These are phyloP conservation scores for Talaromyces adpressus DNA, from an alignment of 495 filamentous ascomycete genomes.

Conservation along the genomic window DNA sequence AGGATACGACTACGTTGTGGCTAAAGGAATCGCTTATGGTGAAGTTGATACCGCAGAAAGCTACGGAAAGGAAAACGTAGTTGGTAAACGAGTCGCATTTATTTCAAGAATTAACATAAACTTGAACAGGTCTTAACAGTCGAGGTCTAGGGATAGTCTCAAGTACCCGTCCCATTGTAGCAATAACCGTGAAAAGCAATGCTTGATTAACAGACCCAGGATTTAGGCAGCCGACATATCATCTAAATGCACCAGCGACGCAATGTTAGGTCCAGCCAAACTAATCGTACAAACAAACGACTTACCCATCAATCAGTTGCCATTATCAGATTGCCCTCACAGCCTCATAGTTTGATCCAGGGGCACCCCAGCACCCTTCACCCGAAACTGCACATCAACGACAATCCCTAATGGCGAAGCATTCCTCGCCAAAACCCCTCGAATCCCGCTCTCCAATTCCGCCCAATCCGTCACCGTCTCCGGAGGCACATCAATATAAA, in stretches of 20 bases:
- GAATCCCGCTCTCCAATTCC: not conserved
- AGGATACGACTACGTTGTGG: conserved; percentile 38
- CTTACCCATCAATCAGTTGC: not conserved
- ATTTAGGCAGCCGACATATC: not conserved
- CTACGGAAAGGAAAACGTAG: not conserved
- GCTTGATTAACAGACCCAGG: not conserved
- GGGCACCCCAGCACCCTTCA: not conserved
- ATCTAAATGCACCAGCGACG: not conserved
- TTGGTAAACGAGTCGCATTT: not conserved
- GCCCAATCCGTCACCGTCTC: not conserved
- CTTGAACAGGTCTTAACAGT: not conserved
- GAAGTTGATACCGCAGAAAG: not conserved
- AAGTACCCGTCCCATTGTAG: not conserved
- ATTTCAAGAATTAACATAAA: not conserved
- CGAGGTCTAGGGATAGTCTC: not conserved
- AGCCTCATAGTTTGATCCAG: no score
- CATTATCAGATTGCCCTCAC: no score
- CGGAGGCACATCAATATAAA: not conserved
- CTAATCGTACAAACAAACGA: not conserved
- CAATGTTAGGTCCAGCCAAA: not conserved
- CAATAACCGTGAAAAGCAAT: not conserved
- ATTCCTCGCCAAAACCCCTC: not conserved
- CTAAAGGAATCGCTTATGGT: conserved; percentile 35
- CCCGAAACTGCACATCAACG: not conserved
- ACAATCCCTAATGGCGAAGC: not conserved